These are phyloP conservation scores for Simplicillium sp. DNA, from an alignment of 2,329 filamentous ascomycete species.

Conservation along the genomic window DNA sequence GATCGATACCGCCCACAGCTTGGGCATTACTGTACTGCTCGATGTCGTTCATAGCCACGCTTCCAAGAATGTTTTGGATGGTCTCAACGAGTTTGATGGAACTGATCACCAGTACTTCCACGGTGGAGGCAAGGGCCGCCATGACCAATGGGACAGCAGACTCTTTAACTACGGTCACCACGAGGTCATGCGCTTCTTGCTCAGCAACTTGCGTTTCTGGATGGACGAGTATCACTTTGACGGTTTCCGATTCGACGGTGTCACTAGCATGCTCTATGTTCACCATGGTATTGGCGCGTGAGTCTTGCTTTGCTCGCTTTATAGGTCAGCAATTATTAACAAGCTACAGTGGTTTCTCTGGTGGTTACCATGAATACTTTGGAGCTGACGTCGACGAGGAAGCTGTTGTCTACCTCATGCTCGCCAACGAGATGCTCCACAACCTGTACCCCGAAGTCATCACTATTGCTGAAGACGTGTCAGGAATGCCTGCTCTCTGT, in stretches of 20 bases:
- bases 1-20: slow-evolving; percentile 83
- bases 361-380: slow-evolving; percentile 97
- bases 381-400: slow-evolving; percentile 84
- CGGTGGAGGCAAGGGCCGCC: slow-evolving; percentile 69
- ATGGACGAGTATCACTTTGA: slow-evolving; percentile 98
- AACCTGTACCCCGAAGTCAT: slow-evolving; percentile 79
- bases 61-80: slow-evolving; percentile 93
- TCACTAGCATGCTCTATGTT: slow-evolving; percentile 94
- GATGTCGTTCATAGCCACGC: slow-evolving; percentile 98
- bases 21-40: slow-evolving; percentile 84
- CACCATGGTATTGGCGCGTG: slow-evolving; percentile 97
- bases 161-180: slow-evolving; percentile 96
- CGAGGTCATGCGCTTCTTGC: slow-evolving; percentile 88
- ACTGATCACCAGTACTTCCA: slow-evolving; percentile 97
- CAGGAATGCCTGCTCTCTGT: slow-evolving; percentile 96
- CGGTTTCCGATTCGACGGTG: slow-evolving; percentile 94
- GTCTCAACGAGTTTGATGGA: slow-evolving; percentile 91
- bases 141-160: slow-evolving; percentile 92
- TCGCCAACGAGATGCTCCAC: slow-evolving; percentile 95
- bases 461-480: slow-evolving; percentile 94
- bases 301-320: slow-evolving; percentile 24
- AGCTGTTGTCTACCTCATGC: slow-evolving; percentile 86
- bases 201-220: slow-evolving; percentile 96
- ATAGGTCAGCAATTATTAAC: slow-evolving; percentile 13
- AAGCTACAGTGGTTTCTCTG: slow-evolving; percentile 73